phyloP scores from a whole-genome alignment of 2,329 filamentous ascomycete species.

The Diplodia sapinea region DNA sequence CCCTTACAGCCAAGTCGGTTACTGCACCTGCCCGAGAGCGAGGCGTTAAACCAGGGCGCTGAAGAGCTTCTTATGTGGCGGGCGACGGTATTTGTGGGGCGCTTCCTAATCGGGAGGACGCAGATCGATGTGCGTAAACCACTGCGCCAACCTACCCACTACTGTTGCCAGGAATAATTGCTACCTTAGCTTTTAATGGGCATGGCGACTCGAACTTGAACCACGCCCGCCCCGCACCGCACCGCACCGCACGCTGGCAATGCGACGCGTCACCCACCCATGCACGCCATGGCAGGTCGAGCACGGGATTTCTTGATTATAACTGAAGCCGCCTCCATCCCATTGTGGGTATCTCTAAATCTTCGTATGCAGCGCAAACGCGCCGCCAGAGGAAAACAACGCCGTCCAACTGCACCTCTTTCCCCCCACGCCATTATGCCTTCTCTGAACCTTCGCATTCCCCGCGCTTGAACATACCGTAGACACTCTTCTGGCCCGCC shows the following conservation, averaged over 20 bases:
- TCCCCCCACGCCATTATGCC: not conserved
- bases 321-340: not conserved
- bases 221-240: too few species aligned
- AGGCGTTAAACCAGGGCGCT: not conserved
- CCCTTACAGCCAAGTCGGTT: not conserved
- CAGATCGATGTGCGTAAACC: not conserved
- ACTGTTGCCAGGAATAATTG: not conserved
- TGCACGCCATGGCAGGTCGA: not conserved
- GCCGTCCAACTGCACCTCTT: not conserved
- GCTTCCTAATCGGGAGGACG: not conserved
- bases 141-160: not conserved
- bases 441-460: not conserved
- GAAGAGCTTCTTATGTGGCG: conserved; percentile 21
- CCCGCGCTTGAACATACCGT: conserved; percentile 13
- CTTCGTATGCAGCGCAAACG: not conserved
- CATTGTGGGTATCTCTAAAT: conserved; percentile 1
- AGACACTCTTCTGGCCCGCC: conserved; percentile 21
- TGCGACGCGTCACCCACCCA: not conserved
- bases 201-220: not conserved
- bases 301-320: not conserved
- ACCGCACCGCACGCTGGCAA: not conserved
- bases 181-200: not conserved
- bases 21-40: conserved; percentile 11
- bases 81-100: not conserved
- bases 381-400: not conserved